Evolutionary conservation across 257 asterid species (phyloP), one percentile per base, ranked within the genome.

Genomic region (Rauvolfia tetraphylla): DNA sequence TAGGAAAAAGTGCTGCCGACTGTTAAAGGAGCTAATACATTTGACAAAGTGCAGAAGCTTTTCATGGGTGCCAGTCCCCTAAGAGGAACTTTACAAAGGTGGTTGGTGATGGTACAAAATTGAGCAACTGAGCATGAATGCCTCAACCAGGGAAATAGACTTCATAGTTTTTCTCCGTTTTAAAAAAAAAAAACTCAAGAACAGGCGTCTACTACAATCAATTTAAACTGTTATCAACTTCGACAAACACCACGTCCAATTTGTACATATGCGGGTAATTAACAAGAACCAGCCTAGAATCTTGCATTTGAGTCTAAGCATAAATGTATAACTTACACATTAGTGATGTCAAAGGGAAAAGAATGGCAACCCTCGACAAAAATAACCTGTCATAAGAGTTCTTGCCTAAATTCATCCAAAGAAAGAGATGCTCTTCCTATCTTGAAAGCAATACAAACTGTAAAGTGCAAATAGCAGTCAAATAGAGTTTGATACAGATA

Each of bases 1-100:
- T 27, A 23, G 57, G 42, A 71, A 2, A 81, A 80, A 76, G 84
- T 83, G 76, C 58, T n/a, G 54, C 56, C 23, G 27, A 63, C 17
- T 49, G 7, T 25, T 66, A 36, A 48, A 1, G 65, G 74, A 42
- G 34, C 15, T 34, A 49, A 20, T 36, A 42, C 54, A 71, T 73
- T 79, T 76, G 72, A 82, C 59, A 59, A 77, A 49, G 39, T 74
- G 31, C 62, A 23, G 15, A 59, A 73, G 68, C 72, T 25, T 65
- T 75, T 72, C 42, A 38, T 73, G 69, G 68, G 70, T 75, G 72
- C 56, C 61, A 66, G 65, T 67, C 29, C 48, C 29, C 56, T 18
- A 57, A 57, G 56, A 59, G 80, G 22, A 56, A 22, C 76, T 77
- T 54, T 70, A 58, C 58, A 41, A n/a, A n/a, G 66, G 80, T 34